Base-by-base conservation (phyloP, 2,329 filamentous ascomycete genomes). In the Penicillium vulpinum region DNA sequence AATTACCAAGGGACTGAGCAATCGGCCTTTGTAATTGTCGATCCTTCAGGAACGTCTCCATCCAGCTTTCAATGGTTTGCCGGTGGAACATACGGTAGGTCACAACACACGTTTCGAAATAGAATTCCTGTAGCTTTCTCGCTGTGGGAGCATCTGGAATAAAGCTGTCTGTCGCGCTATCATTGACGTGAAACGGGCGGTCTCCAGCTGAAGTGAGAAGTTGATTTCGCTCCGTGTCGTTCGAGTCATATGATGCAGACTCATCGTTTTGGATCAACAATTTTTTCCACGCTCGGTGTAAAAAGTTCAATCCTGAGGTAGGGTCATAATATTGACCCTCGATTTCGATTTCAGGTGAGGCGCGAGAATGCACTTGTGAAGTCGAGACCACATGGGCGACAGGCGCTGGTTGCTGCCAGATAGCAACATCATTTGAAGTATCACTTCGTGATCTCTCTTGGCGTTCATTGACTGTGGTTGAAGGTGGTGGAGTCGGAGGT, bases 111-210 rank as follows among this genome's bases (percentile, higher is more conserved):
- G 55, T 54, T 16, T 60, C 58, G 18, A 62, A 62, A 38, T 62
- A 60, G 36, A 60, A 61, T 3, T 38, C 15, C 9, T 56, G 36
- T 22, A 62, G 39, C 15, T 46, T 48, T 18, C 41, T 43, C 10
- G 54, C 47, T 2, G 36, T 46, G 2, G 28, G 18, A 4, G 28
- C 33, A 36, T 58, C 29, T 4, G 52, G 58, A 4, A 59, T 35
- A 16, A 56, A 50, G 77, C 41, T 66, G 56, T 18, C 60, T 55
- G 8, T 33, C 67, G 65, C 5, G 71, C 77, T 18, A 80, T 62
- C 4, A 75, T 66, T 57, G 77, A 78, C 47, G 75, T 76, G 0
- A 73, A 75, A 4, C 71, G 69, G 62, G 78, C 76, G 43, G 73
- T 75, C 13, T 79, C 76, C 4, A 75, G 77, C 60, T 6, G 60